Evolutionary conservation across 768 basidiomycete species (phyloP), one percentile per base, ranked within the genome.

Genomic region (Solioccasus polychromus): DNA sequence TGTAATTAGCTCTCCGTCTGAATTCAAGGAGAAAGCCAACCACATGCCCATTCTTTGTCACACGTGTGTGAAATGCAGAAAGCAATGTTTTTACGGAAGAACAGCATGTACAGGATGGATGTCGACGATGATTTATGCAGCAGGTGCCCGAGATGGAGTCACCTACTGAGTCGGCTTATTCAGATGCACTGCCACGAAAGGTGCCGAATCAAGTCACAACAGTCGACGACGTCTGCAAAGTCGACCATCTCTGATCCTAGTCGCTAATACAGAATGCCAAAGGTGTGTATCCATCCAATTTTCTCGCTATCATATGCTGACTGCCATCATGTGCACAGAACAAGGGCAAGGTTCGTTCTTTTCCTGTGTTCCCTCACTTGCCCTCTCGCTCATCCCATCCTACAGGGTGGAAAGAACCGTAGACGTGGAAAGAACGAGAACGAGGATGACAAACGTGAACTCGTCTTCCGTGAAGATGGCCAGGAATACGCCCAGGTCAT

Each of bases 381-480:
- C 26, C 20, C 20, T 20, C 29, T 31, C 18, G n/a, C 47, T 46
- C 34, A 51, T 44, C 10, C 38, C 25, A 17, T 24, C 25, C 32
- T 47, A 53, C 59, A 99, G 94, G 95, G 95, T 67, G 96, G 95
- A 52, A 98, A 99, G 79, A 99, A 98, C 75, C 82, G 95, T 72
- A 81, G 96, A 80, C 80, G 96, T 73, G 96, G 96, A 78, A 99
- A 99, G 82, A 98, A 97, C 72, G 95, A 99, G 75, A 96, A 95
- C 72, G 96, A 98, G 45, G 89, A 91, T 59, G 91, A 96, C 74
- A 98, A 97, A 78, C 88, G 96, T 59, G 96, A 99, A 68, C 80
- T 98, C 45, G 93, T 97, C 31, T 98, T 98, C 78, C 87, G 90
- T 60, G 95, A 98, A 68, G 96, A 98, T 62, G 95, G 95, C 7